These are phyloP conservation scores for Dimocarpus longan DNA, from an alignment of 345 rosid species.

Conservation along the genomic window DNA sequence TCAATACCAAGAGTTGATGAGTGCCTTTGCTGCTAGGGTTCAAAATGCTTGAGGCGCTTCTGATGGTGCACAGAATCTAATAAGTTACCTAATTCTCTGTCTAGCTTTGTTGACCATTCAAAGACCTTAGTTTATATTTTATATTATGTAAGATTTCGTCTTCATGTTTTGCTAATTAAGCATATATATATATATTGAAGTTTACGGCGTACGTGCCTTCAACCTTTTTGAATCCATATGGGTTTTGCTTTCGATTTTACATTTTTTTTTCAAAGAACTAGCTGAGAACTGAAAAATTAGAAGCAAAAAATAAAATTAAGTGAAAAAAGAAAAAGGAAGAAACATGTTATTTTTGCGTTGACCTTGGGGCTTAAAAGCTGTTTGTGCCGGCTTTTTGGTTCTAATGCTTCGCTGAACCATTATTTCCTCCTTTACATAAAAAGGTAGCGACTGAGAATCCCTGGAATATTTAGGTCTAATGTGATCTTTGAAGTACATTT, in stretches of 20 bases:
- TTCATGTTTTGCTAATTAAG: not conserved
- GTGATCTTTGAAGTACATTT: too few relatives aligned
- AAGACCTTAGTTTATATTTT: not conserved
- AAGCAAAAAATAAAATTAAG: not conserved
- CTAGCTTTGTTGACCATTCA: not conserved
- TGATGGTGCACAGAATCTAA: not conserved
- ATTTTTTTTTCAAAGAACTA: not conserved
- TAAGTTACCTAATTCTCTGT: not conserved
- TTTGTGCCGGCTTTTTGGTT: conserved; percentile 19
- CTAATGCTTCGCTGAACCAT: not conserved
- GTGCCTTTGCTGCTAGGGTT: conserved; percentile 40
- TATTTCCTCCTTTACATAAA: not conserved
- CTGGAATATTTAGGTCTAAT: too few relatives aligned
- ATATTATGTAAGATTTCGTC: not conserved
- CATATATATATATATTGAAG: not conserved
- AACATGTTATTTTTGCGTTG: conserved; percentile 11
- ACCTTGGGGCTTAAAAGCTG: conserved; percentile 30
- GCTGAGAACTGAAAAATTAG: too few relatives aligned
- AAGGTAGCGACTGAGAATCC: conserved; percentile 3
- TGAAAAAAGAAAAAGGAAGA: not conserved
- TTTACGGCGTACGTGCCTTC: not conserved
- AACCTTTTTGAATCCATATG: not conserved
- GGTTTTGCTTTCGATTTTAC: not conserved
- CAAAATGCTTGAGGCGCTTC: conserved; percentile 31
- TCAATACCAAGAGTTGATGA: conserved; percentile 41